Percentiles rank a stretch among this genome's conserved stretches.
These are phyloP conservation scores for Geotrichum ghanense DNA, from an alignment of 805 yeast species.

Conservation along the genomic window DNA sequence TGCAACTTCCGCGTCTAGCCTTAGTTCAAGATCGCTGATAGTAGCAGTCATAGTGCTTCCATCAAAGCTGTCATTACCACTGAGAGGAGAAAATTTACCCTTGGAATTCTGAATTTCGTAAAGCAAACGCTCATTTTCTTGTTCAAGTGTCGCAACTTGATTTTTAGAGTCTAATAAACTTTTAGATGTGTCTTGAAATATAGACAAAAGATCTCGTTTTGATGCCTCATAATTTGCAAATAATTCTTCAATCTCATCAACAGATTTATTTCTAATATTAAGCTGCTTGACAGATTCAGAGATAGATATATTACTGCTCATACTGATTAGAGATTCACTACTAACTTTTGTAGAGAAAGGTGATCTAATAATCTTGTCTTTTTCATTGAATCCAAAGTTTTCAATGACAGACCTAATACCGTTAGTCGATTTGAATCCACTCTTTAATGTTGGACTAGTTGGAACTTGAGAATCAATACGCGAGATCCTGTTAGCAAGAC, in stretches of 20 bases:
- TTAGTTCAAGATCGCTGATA: constrained; percentile 36
- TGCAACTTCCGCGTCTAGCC: constrained; percentile 41
- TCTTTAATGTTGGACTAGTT: neutral
- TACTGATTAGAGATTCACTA: neutral
- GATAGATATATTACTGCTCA: neutral
- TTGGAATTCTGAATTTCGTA: neutral
- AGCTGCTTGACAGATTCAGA: neutral
- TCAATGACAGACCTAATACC: neutral
- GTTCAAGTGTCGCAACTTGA: constrained; percentile 11
- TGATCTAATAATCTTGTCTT: neutral
- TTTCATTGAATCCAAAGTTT: neutral
- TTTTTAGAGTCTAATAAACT: constrained; percentile 15
- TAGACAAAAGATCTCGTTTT: constrained; percentile 14
- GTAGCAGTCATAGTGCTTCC: neutral
- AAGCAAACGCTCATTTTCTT: neutral
- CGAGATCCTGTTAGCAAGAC: neutral
- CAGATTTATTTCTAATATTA: constrained; percentile 2
- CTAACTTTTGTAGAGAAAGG: neutral
- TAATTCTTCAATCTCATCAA: constrained; percentile 8
- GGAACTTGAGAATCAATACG: neutral
- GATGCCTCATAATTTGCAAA: constrained; percentile 9
- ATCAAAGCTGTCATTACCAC: neutral
- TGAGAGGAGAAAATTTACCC: neutral
- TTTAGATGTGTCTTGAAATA: constrained; percentile 19
- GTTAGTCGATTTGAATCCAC: neutral